Conservation (phyloP, 1,284 basidiomycete genomes). For the Meira nashicola region DNA sequence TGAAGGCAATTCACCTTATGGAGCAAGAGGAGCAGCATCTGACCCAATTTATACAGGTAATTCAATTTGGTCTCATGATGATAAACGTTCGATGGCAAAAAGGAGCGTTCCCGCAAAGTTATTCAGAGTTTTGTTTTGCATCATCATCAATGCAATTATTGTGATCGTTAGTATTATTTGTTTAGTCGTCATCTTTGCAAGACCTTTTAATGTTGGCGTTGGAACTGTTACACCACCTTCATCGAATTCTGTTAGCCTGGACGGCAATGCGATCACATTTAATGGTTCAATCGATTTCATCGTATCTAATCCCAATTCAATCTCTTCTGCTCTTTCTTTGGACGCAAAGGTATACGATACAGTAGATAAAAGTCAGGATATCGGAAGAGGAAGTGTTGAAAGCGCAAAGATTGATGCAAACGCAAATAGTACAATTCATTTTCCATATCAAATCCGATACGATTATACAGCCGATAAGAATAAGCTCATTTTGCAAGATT, state of each 20-base stretch:
- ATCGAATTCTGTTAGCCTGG: slow-evolving; percentile 22
- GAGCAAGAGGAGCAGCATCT: slow-evolving; percentile 13
- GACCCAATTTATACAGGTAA: slow-evolving; percentile 22
- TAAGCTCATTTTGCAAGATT: slow-evolving; percentile 21
- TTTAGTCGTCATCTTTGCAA: slow-evolving; percentile 40
- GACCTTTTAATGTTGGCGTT: slow-evolving; percentile 46
- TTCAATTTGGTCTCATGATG: slow-evolving; percentile 43
- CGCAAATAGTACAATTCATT: slow-evolving; percentile 67
- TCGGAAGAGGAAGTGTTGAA: slow-evolving; percentile 34
- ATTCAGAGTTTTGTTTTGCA: slow-evolving; percentile 35
- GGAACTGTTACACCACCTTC: slow-evolving; percentile 22
- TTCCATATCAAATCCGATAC: slow-evolving; percentile 76
- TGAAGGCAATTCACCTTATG: slow-evolving; percentile 3
- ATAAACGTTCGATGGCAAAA: slow-evolving; percentile 35
- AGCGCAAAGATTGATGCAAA: slow-evolving; percentile 66
- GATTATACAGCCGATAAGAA: slow-evolving; percentile 63
- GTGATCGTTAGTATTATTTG: slow-evolving; percentile 38
- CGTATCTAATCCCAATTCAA: slow-evolving; percentile 47
- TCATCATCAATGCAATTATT: slow-evolving; percentile 37
- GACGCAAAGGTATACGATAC: slow-evolving; percentile 32
- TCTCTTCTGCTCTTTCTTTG: slow-evolving; percentile 39
- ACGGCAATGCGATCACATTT: slow-evolving; percentile 31
- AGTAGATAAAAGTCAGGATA: slow-evolving; percentile 18
- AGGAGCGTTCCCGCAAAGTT: slow-evolving; percentile 37
- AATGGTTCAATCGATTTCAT: slow-evolving; percentile 41